These are phyloP conservation scores for Trichomonas vaginalis DNA, from an alignment of 208 protist species.

Conservation along the genomic window DNA sequence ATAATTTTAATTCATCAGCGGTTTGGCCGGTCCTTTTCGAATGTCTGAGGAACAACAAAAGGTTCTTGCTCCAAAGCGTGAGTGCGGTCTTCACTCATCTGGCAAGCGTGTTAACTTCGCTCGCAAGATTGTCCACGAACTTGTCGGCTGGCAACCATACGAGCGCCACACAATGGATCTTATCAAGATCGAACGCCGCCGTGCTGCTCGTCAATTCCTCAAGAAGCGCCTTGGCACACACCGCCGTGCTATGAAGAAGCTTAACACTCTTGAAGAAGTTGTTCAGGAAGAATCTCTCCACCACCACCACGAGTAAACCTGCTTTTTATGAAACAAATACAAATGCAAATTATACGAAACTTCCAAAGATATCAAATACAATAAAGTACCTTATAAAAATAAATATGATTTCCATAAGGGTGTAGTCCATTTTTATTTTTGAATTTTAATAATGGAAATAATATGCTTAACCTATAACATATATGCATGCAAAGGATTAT, in stretches of 20 bases:
- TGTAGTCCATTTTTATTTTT: too few species aligned
- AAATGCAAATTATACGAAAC: too few species aligned
- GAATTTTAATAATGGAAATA: too few species aligned
- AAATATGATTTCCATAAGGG: too few species aligned
- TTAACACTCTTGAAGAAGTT: background rate
- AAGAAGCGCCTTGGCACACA: conserved; percentile 20
- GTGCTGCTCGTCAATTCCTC: background rate
- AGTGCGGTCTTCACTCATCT: background rate
- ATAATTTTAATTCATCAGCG: too few species aligned
- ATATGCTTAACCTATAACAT: too few species aligned
- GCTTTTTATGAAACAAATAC: too few species aligned
- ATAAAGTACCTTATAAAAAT: too few species aligned
- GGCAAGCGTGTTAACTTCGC: conserved; percentile 1
- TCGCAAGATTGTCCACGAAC: background rate
- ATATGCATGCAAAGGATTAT: too few species aligned
- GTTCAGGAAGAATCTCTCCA: background rate
- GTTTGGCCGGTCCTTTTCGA: background rate
- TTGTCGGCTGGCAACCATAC: background rate
- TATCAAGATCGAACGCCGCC: background rate
- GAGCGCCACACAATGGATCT: background rate
- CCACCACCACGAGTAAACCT: background rate
- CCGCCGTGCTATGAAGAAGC: background rate
- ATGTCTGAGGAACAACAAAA: background rate
- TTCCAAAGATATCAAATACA: too few species aligned
- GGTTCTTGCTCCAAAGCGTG: background rate